Percentiles rank a stretch among this genome's conserved stretches.
Evolutionary conservation across 163 green algal species (phyloP).

Genomic region (Volvox carteri): DNA sequence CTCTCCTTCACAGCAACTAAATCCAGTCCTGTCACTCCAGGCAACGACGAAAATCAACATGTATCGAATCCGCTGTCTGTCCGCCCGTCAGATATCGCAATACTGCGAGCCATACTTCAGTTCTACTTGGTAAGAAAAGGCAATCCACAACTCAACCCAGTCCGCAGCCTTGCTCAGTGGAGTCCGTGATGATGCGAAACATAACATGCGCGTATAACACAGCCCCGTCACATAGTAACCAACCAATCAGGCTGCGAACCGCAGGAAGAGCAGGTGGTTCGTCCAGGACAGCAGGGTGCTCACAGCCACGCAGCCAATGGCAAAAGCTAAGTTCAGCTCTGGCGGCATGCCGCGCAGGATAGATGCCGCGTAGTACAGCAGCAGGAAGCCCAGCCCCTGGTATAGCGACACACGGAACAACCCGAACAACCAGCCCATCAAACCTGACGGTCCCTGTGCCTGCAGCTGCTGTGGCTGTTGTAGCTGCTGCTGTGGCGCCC

Average conservation of each 20-base stretch:
- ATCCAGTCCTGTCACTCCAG: too few species aligned
- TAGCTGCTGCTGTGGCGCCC: background rate
- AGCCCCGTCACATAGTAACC: background rate
- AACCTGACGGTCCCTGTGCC: background rate
- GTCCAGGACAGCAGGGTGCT: constrained; percentile 25
- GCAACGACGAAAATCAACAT: too few species aligned
- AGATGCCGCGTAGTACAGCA: constrained; percentile 48
- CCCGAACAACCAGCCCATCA: constrained; percentile 12
- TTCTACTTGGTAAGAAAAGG: too few species aligned
- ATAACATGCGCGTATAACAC: background rate
- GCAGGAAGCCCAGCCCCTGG: constrained; percentile 28
- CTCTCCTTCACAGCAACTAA: too few species aligned
- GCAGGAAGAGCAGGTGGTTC: constrained; percentile 28
- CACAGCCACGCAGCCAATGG: constrained; percentile 22
- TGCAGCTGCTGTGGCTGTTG: background rate
- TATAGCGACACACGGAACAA: constrained; percentile 19
- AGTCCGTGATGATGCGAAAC: too few species aligned
- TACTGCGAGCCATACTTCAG: background rate
- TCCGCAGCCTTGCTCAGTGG: too few species aligned
- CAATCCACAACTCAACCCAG: too few species aligned
- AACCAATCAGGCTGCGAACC: background rate
- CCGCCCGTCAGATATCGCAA: background rate
- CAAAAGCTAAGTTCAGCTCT: constrained; percentile 32
- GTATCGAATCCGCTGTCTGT: background rate
- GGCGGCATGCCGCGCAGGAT: constrained; percentile 29